Percentiles rank a stretch among this genome's conserved stretches.
phyloP scores from a whole-genome alignment of 2,329 filamentous ascomycete species.

The Graphilbum ipis-grandicollis region DNA sequence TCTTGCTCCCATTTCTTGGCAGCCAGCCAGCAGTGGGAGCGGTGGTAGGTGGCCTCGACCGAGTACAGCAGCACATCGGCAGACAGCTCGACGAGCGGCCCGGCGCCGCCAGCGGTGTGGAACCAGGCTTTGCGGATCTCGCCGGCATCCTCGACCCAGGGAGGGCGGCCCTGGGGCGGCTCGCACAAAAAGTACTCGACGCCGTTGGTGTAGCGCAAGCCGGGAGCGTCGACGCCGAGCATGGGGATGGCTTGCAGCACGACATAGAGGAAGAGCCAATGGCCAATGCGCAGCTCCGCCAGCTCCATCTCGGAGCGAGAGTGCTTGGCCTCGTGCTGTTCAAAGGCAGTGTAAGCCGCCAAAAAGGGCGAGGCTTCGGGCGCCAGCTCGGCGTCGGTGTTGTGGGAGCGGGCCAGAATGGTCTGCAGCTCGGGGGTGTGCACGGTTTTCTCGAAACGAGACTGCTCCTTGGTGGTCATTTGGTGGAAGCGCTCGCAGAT shows the following conservation, averaged over 20 bases:
- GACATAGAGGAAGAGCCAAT: constrained; percentile 70
- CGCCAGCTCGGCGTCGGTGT: constrained; percentile 44
- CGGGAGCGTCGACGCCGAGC: constrained; percentile 59
- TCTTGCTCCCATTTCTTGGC: constrained; percentile 26
- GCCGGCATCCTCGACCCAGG: constrained; percentile 53
- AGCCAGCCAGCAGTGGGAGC: constrained; percentile 38
- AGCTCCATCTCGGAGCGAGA: constrained; percentile 50
- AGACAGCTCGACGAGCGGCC: constrained; percentile 38
- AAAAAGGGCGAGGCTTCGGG: constrained; percentile 43
- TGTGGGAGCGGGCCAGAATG: constrained; percentile 67
- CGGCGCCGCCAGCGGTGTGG: constrained; percentile 46
- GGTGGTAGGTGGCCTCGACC: constrained; percentile 41
- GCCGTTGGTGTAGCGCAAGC: constrained; percentile 47
- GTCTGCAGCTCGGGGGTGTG: constrained; percentile 63
- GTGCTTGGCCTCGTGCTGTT: constrained; percentile 43
- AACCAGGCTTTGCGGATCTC: constrained; percentile 56
- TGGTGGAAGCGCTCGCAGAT: constrained; percentile 47
- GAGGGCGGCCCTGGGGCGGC: constrained; percentile 52
- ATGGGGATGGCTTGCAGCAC: constrained; percentile 63
- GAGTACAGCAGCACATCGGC: constrained; percentile 43
- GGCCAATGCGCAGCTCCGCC: constrained; percentile 52
- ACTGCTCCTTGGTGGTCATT: constrained; percentile 55
- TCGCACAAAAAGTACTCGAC: constrained; percentile 74
- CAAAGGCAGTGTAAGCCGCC: constrained; percentile 52
- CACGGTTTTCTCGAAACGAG: constrained; percentile 53